A percentile compares a stretch with the other conserved stretches of the same genome.
These are phyloP conservation scores for Phytophthora syringae DNA, from an alignment of 352 stramenopile genomes.

Conservation along the genomic window DNA sequence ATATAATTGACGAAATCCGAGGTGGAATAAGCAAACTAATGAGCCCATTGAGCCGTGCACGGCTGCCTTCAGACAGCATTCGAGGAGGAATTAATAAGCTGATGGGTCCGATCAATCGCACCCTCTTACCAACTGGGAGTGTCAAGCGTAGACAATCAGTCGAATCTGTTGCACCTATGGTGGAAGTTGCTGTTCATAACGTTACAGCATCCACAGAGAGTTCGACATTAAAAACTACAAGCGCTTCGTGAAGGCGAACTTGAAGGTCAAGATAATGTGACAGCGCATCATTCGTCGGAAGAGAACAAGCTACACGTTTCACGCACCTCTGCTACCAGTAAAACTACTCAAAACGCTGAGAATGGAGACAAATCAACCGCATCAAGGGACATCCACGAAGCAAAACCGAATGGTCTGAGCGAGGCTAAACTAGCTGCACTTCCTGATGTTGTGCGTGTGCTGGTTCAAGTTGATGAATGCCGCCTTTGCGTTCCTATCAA, in stretches of 20 bases:
- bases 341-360: not conserved
- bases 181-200: constrained; percentile 22
- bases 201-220: not conserved
- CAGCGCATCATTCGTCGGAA: not conserved
- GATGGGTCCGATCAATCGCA: constrained; percentile 31
- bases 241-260: constrained; percentile 1
- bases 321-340: not conserved
- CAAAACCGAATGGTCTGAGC: constrained; percentile 19
- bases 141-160: constrained; percentile 14
- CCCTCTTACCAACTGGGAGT: constrained; percentile 17
- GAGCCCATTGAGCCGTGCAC: constrained; percentile 31
- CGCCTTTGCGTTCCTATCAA: constrained; percentile 66
- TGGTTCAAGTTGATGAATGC: constrained; percentile 62
- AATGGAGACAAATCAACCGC: not conserved
- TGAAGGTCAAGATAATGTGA: not conserved
- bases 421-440: constrained; percentile 27
- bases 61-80: constrained; percentile 23
- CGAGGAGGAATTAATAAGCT: constrained; percentile 32
- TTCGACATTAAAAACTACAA: constrained; percentile 3
- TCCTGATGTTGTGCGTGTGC: constrained; percentile 50
- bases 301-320: not conserved
- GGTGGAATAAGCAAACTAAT: constrained; percentile 33
- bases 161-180: constrained; percentile 15
- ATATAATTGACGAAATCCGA: constrained; percentile 27
- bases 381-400: not conserved